A percentile compares a stretch with the other conserved stretches of the same genome.
Conservation (phyloP, 139 green algal species). For the Astrephomene gubernaculifera region DNA sequence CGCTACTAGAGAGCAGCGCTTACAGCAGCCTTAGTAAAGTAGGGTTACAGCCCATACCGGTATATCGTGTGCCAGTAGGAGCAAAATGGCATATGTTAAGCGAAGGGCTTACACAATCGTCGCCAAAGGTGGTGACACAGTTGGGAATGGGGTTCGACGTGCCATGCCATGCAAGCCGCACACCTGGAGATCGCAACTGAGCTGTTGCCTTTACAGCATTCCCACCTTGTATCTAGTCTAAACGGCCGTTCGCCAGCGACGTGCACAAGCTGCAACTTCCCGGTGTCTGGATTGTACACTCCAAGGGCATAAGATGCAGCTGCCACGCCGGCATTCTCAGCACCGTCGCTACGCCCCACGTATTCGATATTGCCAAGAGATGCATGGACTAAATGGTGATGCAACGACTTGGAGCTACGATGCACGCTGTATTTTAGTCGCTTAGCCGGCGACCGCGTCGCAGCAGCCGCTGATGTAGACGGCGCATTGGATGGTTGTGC, state of each 20-base stretch:
- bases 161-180: too few species aligned
- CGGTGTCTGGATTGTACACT: neutral
- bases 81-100: too few species aligned
- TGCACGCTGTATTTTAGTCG: neutral
- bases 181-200: too few species aligned
- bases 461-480: neutral
- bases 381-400: constrained; percentile 13
- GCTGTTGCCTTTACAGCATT: too few species aligned
- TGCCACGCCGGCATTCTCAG: neutral
- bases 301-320: neutral
- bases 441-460: neutral
- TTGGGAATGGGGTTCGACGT: too few species aligned
- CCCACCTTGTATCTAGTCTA: constrained; percentile 22
- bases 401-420: neutral
- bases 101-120: too few species aligned
- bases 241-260: constrained; percentile 29
- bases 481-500: neutral
- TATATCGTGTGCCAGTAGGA: too few species aligned
- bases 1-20: too few species aligned
- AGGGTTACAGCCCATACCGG: too few species aligned
- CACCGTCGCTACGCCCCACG: constrained; percentile 7
- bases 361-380: constrained; percentile 13
- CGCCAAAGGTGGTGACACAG: too few species aligned
- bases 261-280: constrained; percentile 10
- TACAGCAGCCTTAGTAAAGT: too few species aligned